Evolutionary conservation across 371 early-diverging fungal species (phyloP), one percentile per base, ranked within the genome.

Genomic region (Apophysomyces variabilis): DNA sequence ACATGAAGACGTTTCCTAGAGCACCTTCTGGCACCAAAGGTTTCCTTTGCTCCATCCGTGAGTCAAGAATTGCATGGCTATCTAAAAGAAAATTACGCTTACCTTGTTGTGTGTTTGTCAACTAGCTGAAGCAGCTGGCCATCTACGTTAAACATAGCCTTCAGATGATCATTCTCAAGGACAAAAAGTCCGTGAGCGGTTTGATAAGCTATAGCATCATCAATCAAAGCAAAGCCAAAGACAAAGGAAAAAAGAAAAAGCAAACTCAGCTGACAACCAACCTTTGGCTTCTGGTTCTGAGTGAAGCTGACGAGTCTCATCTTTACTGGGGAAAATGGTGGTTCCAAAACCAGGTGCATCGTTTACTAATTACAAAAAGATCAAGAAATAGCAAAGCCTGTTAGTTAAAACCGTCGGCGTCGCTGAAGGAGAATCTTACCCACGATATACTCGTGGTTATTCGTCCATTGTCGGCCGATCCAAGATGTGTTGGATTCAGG

Each of bases 1-100:
- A 65, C 41, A 84, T 83, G 58, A 98, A 84, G 8, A 87, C 77
- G 77, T 98, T 97, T n/a, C 90, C 96, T 3, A 65, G 66, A n/a
- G 70, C 61, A 0, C 87, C 89, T 16, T 77, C 57, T 0, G 89
- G 86, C 18, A 97, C 80, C 16, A 92, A 69, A 72, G 96, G 90
- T 4, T 94, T 92, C 43, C 87, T 88, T 8, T 26, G 32, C 18
- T 63, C 16, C 13, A 41, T 62, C 4, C 35, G 14, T 36, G 41
- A 11, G 3, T 35, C 38, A 47, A 69, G 7, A 26, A 39, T 56
- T 21, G 7, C 41, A 41, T 8, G 13, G 41, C 38, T 16, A 46
- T 50, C 16, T 13, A 2, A 38, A 36, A 14, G 58, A 65, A 8
- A n/a, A 4, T 18, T 8, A 46, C 0, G 43, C 58, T n/a, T 69